These are phyloP conservation scores for Chlorella sorokiniana DNA, from an alignment of 139 green algal genomes.

Conservation along the genomic window DNA sequence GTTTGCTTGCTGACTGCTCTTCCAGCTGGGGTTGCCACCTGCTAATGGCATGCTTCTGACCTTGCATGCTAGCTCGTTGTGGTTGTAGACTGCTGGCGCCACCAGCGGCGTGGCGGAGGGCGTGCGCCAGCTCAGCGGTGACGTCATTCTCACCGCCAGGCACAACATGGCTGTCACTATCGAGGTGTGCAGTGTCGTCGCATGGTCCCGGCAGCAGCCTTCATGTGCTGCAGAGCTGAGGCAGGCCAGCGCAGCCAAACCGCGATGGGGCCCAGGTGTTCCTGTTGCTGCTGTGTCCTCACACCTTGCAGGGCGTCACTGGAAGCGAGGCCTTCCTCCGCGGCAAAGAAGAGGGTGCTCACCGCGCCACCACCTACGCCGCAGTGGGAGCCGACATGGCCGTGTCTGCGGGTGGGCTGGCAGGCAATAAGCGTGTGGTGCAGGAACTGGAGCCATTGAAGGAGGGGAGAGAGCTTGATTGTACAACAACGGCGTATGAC, in stretches of 20 bases:
- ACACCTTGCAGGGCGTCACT: neutral
- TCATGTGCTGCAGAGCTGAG: neutral
- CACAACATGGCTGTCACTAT: neutral
- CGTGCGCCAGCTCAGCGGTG: neutral
- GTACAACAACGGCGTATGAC: too few species aligned
- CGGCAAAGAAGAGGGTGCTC: neutral
- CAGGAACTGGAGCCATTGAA: neutral
- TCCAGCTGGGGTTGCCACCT: too few species aligned
- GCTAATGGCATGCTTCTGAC: too few species aligned
- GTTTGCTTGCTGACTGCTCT: too few species aligned
- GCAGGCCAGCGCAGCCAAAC: neutral
- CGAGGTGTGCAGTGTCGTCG: neutral
- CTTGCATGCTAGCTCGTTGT: too few species aligned
- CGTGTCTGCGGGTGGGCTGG: neutral
- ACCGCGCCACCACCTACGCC: neutral
- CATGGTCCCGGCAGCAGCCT: neutral
- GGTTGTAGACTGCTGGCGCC: neutral
- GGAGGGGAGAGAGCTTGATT: too few species aligned
- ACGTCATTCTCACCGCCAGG: neutral
- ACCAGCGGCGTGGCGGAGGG: conserved; percentile 2
- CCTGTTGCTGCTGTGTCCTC: neutral
- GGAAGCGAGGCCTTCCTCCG: neutral
- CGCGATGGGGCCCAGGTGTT: neutral
- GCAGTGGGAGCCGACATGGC: neutral
- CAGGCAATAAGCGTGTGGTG: neutral